Base-by-base conservation (phyloP, 202 grass and related monocot genomes). In the Schoenoplectus triqueter region DNA sequence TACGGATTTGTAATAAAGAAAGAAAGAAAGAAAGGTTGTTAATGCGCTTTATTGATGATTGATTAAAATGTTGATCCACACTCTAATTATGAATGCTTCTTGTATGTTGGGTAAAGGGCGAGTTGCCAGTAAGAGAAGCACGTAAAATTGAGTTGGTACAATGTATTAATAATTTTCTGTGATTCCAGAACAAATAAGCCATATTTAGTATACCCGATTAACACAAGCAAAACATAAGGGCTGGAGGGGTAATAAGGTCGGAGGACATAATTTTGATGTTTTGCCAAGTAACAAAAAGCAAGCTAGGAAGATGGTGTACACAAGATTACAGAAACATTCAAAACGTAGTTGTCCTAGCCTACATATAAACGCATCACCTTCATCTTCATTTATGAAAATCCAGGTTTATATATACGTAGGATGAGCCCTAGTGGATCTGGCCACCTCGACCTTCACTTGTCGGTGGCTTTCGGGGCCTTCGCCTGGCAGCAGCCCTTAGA, bases 381-480 rank as follows among this genome's bases (percentile, higher is more conserved):
- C 44, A 56, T 77, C 66, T 52, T 47, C 44, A 56, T 77, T 44
- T 62, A 59, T 81, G 13, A 45, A 47, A 81, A 65, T 63, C 4
- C 3, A 48, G 31, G 57, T 7, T 60, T 55, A 45, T 72, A 46
- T 48, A 14, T 14, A 64, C n/a, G 39, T 48, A 17, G 5, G 44
- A 5, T 6, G n/a, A 6, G 20, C 9, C 17, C 66, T 63, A 81
- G 64, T 86, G 62, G 64, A 70, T 80, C 64, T 81, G 85, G 50
- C 85, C 85, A 15, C 85, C 85, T 45, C 85, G 20, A 51, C 85
- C 85, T 86, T 86, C 85, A n/a, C 76, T 73, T 13, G 76, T 50
- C 21, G 13, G 2, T 39, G 65, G 64, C 39, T 10, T 22, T 19
- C 61, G 66, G 9, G 48, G 85, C 65, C 76, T 86, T 80, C 31